phyloP scores from a whole-genome alignment of 2,329 filamentous ascomycete genomes.

The Fusarium pseudoanthophilum region DNA sequence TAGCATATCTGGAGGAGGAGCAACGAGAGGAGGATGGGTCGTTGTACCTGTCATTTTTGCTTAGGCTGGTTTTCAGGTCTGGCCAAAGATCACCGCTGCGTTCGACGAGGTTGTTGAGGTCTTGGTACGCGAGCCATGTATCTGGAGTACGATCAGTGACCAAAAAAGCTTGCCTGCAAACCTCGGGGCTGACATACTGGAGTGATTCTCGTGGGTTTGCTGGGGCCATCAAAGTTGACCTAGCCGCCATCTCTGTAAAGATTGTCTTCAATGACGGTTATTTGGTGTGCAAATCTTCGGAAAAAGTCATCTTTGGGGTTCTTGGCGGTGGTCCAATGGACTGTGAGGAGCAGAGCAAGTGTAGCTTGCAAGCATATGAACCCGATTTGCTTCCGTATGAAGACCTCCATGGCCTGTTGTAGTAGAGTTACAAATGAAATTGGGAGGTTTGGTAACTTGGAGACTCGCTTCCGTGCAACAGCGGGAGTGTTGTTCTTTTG shows the following conservation, averaged over 20 bases:
- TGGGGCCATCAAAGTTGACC: conserved; percentile 12
- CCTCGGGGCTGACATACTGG: background rate
- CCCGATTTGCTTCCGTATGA: background rate
- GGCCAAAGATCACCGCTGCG: background rate
- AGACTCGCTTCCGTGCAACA: background rate
- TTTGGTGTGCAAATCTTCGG: background rate
- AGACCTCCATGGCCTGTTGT: background rate
- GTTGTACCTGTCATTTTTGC: background rate
- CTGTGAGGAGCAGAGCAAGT: rapidly evolving
- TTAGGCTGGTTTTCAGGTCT: background rate
- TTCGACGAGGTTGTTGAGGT: background rate
- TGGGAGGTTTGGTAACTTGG: background rate
- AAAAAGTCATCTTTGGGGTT: background rate
- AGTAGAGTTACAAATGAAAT: background rate
- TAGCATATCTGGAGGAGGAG: background rate
- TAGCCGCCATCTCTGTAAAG: conserved; percentile 1
- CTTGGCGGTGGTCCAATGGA: background rate
- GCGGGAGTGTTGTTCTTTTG: background rate
- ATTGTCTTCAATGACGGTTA: background rate
- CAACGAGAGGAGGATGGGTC: rapidly evolving
- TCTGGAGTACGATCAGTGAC: background rate
- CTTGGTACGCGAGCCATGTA: background rate
- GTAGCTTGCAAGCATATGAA: background rate
- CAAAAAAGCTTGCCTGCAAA: rapidly evolving
- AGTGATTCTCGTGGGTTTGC: conserved; percentile 2